Evolutionary conservation across 1,139 yeast species (phyloP), one percentile per base, ranked within the genome.

Genomic region (Saccharomyces hybrid): DNA sequence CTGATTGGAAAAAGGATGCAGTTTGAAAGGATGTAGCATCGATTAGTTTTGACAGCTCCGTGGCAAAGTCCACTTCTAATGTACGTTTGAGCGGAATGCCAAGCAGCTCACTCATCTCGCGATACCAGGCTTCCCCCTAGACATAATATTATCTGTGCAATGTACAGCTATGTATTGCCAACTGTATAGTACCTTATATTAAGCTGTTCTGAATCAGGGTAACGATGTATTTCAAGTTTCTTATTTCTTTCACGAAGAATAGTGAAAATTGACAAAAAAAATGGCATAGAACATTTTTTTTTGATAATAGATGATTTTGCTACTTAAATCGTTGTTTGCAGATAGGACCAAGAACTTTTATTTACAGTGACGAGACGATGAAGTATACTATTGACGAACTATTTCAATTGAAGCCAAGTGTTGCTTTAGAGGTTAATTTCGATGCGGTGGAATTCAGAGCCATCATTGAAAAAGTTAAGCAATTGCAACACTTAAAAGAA

Each of bases 371-470:
- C 44, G 4, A 38, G 13, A 81, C 80, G 84, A 78, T 75, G 55
- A 82, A 79, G 71, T 86, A 85, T 73, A 82, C 88, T 48, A 85
- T 82, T 71, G 88, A 84, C 69, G 84, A 84, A 74, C 79, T 86
- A 69, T 70, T 81, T 50, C 79, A 76, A 57, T 75, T 77, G 66
- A 79, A 82, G 66, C 78, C 78, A 49, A 75, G 76, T 56, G 88
- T 85, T 34, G 72, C 78, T 59, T 75, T 79, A 53, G 28, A 46
- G 23, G 83, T 89, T 48, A 82, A 84, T 46, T 79, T 80, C 51
- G 85, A 84, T 59, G 77, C 84, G 62, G 80, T 76, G 38, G 84
- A 83, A 50, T 86, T 85, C 76, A 79, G 79, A 64, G 76, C 79
- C 58, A 76, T 85, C 73, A 80, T 85, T 57, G 89, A 83, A 62